phyloP scores from a whole-genome alignment of 148 eudicot genomes.

The Suaeda aralocaspica region DNA sequence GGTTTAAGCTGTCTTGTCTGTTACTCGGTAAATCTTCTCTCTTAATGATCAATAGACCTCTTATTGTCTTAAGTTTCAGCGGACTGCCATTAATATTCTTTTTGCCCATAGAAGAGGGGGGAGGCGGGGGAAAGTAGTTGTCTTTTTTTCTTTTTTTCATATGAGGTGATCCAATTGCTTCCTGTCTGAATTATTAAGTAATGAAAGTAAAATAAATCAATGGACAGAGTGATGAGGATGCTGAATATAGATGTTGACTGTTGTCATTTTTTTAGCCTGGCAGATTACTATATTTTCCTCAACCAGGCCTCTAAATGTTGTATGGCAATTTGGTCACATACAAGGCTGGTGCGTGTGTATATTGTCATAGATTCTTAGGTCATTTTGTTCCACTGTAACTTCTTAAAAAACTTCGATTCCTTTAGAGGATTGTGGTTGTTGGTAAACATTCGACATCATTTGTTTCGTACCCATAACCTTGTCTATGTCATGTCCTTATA shows the following conservation, averaged over 20 bases:
- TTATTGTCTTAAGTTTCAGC: neutral
- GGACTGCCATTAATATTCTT: too few relatives aligned
- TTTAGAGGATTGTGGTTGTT: neutral
- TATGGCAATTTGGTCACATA: neutral
- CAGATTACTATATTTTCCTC: neutral
- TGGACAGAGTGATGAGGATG: neutral
- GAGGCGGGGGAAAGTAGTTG: too few relatives aligned
- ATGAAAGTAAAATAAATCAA: too few relatives aligned
- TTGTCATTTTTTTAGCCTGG: neutral
- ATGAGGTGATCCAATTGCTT: neutral
- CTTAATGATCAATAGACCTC: neutral
- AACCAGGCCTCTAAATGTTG: neutral
- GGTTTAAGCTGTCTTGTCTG: neutral
- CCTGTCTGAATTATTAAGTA: too few relatives aligned
- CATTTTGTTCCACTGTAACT: neutral
- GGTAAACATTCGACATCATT: neutral
- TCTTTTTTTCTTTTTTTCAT: too few relatives aligned
- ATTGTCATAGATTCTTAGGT: neutral
- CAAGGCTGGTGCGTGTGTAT: neutral
- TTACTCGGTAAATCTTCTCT: neutral
- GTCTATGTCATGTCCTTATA: neutral
- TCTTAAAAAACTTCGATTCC: neutral
- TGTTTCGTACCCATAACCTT: neutral
- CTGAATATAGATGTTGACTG: neutral
- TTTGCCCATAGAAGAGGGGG: too few relatives aligned